These are phyloP conservation scores for Hypoxylon sp. DNA, from an alignment of 2,329 filamentous ascomycete genomes.

Conservation along the genomic window DNA sequence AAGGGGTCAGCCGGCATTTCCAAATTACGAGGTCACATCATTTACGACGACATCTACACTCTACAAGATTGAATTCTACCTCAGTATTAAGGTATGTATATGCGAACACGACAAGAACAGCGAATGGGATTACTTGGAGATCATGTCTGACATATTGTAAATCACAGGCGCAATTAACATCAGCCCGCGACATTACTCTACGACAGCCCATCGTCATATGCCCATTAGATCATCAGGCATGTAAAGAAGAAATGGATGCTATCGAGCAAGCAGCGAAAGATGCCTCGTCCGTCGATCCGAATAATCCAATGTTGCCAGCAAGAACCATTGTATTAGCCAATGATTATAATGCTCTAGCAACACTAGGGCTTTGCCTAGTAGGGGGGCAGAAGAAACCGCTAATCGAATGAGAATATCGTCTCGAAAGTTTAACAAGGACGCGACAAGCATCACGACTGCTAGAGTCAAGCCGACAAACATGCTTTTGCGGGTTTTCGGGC, in stretches of 20 bases:
- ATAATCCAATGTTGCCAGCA: slow-evolving; percentile 93
- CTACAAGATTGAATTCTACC: slow-evolving; percentile 98
- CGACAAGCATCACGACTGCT: neutral
- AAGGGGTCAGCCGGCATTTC: slow-evolving; percentile 87
- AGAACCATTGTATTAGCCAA: slow-evolving; percentile 84
- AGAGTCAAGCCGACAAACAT: slow-evolving; percentile 3
- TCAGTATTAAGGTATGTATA: slow-evolving; percentile 85
- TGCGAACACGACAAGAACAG: neutral
- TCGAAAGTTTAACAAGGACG: neutral
- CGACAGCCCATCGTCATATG: slow-evolving; percentile 96
- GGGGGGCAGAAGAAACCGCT: slow-evolving; percentile 76
- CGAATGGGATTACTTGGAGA: slow-evolving; percentile 4
- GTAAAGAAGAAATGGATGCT: slow-evolving; percentile 98
- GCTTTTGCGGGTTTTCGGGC: slow-evolving; percentile 1
- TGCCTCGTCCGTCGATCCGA: slow-evolving; percentile 86
- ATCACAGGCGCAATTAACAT: slow-evolving; percentile 84
- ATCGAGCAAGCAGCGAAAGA: slow-evolving; percentile 97
- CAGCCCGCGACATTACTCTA: slow-evolving; percentile 88
- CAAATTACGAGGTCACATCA: slow-evolving; percentile 87
- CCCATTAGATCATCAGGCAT: slow-evolving; percentile 93
- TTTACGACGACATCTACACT: slow-evolving; percentile 95
- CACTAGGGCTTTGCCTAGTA: slow-evolving; percentile 75
- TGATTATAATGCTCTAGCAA: slow-evolving; percentile 75
- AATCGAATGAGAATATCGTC: slow-evolving; percentile 67
- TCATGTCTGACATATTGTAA: slow-evolving; percentile 35